These are phyloP conservation scores for Hyparrhenia diplandra DNA, from an alignment of 176 grass and related monocot species.

Conservation along the genomic window DNA sequence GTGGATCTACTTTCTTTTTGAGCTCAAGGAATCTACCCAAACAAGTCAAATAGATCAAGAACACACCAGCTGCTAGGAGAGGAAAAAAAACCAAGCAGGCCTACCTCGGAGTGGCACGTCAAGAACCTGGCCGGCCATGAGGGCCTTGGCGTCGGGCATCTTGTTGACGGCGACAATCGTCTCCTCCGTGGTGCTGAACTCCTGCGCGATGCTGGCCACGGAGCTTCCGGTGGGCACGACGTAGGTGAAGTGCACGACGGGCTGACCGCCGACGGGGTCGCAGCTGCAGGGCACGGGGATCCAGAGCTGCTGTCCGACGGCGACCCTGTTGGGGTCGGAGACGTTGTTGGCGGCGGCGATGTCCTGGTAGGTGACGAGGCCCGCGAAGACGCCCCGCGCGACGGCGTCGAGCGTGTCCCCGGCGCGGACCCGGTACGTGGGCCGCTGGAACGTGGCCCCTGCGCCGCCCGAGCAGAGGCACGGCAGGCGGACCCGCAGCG, in stretches of 20 bases:
- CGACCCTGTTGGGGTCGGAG: slow-evolving; percentile 51
- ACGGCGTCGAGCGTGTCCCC: slow-evolving; percentile 71
- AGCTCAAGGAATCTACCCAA: neutral
- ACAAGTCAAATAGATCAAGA: neutral
- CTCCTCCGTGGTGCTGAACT: slow-evolving; percentile 52
- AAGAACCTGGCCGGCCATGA: slow-evolving; percentile 77
- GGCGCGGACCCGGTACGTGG: slow-evolving; percentile 56
- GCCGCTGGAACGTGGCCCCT: slow-evolving; percentile 58
- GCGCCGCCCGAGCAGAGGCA: slow-evolving; percentile 79
- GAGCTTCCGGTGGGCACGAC: slow-evolving; percentile 50
- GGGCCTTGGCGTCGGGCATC: slow-evolving; percentile 68
- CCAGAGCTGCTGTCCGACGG: slow-evolving; percentile 63
- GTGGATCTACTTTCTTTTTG: neutral
- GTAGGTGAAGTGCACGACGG: slow-evolving; percentile 68
- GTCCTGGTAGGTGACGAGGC: slow-evolving; percentile 71
- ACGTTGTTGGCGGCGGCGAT: slow-evolving; percentile 83
- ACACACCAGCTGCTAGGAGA: neutral
- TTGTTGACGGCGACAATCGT: slow-evolving; percentile 48
- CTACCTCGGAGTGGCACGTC: slow-evolving; percentile 84
- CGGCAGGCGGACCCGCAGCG: slow-evolving; percentile 67
- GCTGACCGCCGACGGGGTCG: slow-evolving; percentile 44
- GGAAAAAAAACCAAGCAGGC: neutral
- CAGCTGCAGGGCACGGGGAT: slow-evolving; percentile 97
- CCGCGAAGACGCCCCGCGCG: slow-evolving; percentile 48
- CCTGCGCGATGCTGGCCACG: slow-evolving; percentile 46